Evolutionary conservation across 768 basidiomycete genomes (phyloP).

Genomic region (Plicaturopsis crispa): DNA sequence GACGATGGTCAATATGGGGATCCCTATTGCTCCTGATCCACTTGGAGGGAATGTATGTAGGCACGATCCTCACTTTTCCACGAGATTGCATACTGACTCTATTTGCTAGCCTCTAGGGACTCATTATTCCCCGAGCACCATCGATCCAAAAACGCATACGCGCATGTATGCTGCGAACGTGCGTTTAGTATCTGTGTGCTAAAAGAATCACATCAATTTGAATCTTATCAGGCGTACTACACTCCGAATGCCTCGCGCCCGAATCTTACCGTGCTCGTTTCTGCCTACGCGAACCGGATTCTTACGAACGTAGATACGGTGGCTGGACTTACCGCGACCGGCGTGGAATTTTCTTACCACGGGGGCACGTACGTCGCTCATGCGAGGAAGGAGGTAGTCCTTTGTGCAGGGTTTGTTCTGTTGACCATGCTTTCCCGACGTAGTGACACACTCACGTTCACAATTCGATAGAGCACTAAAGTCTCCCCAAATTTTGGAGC

Average conservation of each 20-base stretch:
- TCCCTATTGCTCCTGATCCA: conserved; percentile 8
- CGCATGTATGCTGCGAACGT: conserved; percentile 2
- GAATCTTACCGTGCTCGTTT: conserved; percentile 22
- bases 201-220: too few relatives aligned
- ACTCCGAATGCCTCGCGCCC: conserved; percentile 14
- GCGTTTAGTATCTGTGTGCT: too few relatives aligned
- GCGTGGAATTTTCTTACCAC: conserved; percentile 35
- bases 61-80: not conserved
- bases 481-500: conserved; percentile 39
- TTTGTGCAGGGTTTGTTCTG: conserved; percentile 23
- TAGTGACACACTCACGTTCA: not conserved
- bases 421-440: not conserved
- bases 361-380: conserved; percentile 23
- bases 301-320: too few relatives aligned
- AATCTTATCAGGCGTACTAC: conserved; percentile 14
- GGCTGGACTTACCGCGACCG: conserved; percentile 35
- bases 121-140: not conserved
- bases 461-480: conserved; percentile 28
- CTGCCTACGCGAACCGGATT: too few relatives aligned
- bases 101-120: conserved; percentile 1
- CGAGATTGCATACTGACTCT: not conserved
- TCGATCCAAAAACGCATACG: conserved; percentile 1
- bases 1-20: not conserved
- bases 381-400: conserved; percentile 37
- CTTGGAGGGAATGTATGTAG: not conserved